Evolutionary conservation across 169 alveolate species (phyloP), one percentile per base, ranked within the genome.

Genomic region (Eimeria brunetti): DNA sequence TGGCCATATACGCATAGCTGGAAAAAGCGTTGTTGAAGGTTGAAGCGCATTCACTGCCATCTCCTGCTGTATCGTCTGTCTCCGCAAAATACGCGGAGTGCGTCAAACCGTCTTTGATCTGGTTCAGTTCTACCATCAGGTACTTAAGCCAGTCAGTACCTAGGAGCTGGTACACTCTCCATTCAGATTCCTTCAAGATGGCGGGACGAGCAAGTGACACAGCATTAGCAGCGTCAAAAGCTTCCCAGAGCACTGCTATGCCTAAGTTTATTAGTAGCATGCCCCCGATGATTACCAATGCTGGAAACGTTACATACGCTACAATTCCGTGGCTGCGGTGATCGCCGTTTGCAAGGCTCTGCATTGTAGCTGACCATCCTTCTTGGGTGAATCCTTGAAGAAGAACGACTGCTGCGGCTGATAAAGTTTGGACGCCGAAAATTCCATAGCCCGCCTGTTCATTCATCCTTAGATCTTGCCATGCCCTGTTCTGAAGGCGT

Each of bases 201-300:
- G 93, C 93, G 53, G 93, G 93, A 64, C 93, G 93, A 14, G 93
- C 36, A 27, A 56, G 36, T 27, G 67, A 36, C 49, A 60, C 93
- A 11, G 81, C 53, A 41, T 86, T 60, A 6, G 80, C 83, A 36
- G 64, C 56, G 81, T 86, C 93, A 86, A 86, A 86, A 27, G 93
- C 93, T 41, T 93, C 96, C 96, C 96, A 93, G 8, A 93, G 83
- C 33, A 93, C 94, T 33, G 96, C 96, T 60, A 93, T 88, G 58
- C 83, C 93, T 20, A 93, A 81, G 81, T 93, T 93, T 93, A 93
- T 93, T 33, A 93, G 51, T 22, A 93, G n/a, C 92, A 93, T 73
- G 80, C 90, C 44, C 16, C 96, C 96, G 44, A 93, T 58, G 60
- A 93, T 27, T 53, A 93, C 96, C 89, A 93, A 46, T 4, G 62